Percentiles rank a stretch among this genome's conserved stretches.
phyloP scores from a whole-genome alignment of 768 basidiomycete genomes.

The Mrakia frigida region DNA sequence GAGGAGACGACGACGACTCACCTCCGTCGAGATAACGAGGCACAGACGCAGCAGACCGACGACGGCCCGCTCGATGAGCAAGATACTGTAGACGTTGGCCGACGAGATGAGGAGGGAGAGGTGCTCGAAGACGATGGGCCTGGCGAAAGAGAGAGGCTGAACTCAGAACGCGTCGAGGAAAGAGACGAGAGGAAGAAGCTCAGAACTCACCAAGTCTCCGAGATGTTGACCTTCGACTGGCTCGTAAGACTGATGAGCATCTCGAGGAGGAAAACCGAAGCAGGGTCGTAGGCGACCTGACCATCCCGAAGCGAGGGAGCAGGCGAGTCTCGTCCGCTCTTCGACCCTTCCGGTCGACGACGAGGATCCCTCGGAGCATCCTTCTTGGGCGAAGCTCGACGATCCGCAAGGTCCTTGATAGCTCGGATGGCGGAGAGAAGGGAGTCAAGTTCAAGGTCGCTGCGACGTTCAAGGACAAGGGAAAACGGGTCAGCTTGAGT shows the following conservation, averaged over 20 bases:
- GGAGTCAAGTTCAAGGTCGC: conserved; percentile 71
- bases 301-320: conserved; percentile 37
- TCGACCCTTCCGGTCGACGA: conserved; percentile 39
- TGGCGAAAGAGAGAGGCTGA: conserved; percentile 40
- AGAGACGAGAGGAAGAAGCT: not conserved
- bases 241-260: conserved; percentile 86
- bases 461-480: conserved; percentile 40
- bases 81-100: conserved; percentile 73
- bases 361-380: conserved; percentile 37
- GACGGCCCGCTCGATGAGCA: conserved; percentile 90
- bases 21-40: conserved; percentile 71
- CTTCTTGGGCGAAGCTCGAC: conserved; percentile 51
- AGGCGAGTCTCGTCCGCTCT: conserved; percentile 34
- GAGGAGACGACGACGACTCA: conserved; percentile 43
- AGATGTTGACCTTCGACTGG: conserved; percentile 68
- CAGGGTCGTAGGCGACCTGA: conserved; percentile 85
- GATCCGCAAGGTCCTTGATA: conserved; percentile 82
- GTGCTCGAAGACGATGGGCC: conserved; percentile 94
- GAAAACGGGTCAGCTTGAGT: not conserved
- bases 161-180: not conserved
- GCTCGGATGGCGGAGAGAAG: conserved; percentile 78
- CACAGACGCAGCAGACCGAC: conserved; percentile 82
- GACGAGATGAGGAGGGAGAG: conserved; percentile 71
- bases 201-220: conserved; percentile 72
- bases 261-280: conserved; percentile 88